phyloP scores from a whole-genome alignment of 129 eudicot genomes.

The Glebionis coronaria region DNA sequence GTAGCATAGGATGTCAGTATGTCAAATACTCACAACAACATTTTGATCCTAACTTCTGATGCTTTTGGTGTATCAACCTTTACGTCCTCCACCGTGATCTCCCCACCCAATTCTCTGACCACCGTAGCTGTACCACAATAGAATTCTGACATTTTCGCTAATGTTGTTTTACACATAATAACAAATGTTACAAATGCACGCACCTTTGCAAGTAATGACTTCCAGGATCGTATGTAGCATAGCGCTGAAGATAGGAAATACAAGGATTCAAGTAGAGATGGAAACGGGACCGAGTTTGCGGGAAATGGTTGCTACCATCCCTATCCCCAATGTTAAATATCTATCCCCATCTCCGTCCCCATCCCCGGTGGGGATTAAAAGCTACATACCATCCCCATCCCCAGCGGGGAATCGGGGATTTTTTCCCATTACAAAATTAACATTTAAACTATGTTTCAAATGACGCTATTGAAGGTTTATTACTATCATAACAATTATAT shows the following conservation, averaged over 20 bases:
- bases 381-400: too few species aligned
- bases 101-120: slow-evolving; percentile 30
- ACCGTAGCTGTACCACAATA: slow-evolving; percentile 54
- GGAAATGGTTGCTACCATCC: too few species aligned
- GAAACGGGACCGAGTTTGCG: too few species aligned
- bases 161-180: background rate
- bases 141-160: background rate
- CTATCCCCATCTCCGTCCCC: too few species aligned
- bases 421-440: too few species aligned
- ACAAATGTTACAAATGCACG: background rate
- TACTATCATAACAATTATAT: too few species aligned
- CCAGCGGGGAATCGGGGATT: too few species aligned
- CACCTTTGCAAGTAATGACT: slow-evolving; percentile 35
- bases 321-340: too few species aligned
- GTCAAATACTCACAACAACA: slow-evolving; percentile 67
- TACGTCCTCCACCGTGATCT: slow-evolving; percentile 40
- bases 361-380: too few species aligned
- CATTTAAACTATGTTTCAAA: too few species aligned
- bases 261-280: background rate
- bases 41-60: slow-evolving; percentile 50
- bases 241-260: background rate
- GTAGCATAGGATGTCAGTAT: slow-evolving; percentile 49
- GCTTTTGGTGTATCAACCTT: slow-evolving; percentile 56
- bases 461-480: too few species aligned
- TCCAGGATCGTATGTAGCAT: slow-evolving; percentile 13